phyloP scores from a whole-genome alignment of 768 basidiomycete species.

The Suillus bovinus region DNA sequence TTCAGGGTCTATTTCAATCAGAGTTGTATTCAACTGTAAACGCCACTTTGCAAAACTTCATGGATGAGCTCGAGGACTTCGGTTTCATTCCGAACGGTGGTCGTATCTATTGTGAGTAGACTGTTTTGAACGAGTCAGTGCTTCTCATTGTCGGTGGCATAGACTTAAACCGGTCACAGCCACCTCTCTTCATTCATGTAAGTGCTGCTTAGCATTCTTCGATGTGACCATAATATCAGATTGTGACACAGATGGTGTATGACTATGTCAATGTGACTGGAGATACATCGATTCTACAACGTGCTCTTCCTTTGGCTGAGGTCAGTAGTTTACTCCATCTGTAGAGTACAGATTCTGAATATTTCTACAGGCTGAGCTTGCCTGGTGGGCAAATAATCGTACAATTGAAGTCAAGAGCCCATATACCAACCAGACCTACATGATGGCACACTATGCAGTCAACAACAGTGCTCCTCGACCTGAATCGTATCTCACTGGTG shows the following conservation, averaged over 20 bases:
- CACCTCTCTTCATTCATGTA: conserved; percentile 84
- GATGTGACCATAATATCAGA: not conserved
- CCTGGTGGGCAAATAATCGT: conserved; percentile 82
- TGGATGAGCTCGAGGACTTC: conserved; percentile 83
- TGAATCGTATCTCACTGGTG: conserved; percentile 73
- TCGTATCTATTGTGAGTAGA: conserved; percentile 73
- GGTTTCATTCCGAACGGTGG: conserved; percentile 97
- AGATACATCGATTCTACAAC: conserved; percentile 71
- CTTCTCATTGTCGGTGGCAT: conserved; percentile 3
- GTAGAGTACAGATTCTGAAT: not conserved
- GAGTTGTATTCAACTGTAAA: conserved; percentile 73
- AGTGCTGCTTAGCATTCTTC: conserved; percentile 14
- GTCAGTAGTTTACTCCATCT: conserved; percentile 35
- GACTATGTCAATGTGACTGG: conserved; percentile 74
- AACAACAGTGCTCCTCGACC: conserved; percentile 87
- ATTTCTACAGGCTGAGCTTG: conserved; percentile 62
- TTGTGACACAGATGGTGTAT: conserved; percentile 69
- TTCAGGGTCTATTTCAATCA: conserved; percentile 83
- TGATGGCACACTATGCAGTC: conserved; percentile 73
- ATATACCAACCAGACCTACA: conserved; percentile 63
- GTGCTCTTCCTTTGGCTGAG: conserved; percentile 86
- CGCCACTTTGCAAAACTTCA: conserved; percentile 86
- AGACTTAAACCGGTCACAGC: conserved; percentile 92
- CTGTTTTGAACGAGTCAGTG: not conserved
- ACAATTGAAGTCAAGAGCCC: conserved; percentile 68